phyloP scores from a whole-genome alignment of 129 eudicot genomes.

The Pseudognaphalium luteoalbum region DNA sequence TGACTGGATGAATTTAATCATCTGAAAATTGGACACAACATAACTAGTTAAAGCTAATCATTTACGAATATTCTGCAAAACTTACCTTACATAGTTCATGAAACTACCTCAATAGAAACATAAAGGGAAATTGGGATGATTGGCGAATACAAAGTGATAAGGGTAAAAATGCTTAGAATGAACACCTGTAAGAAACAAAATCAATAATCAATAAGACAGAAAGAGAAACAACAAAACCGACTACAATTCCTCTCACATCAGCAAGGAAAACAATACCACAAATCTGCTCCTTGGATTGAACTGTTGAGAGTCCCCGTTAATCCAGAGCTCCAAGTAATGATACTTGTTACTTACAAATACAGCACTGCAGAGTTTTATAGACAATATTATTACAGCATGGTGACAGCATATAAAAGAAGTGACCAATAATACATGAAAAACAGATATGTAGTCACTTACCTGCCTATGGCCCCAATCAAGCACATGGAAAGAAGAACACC shows the following conservation, averaged over 20 bases:
- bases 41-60: constrained; percentile 6
- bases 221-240: constrained; percentile 12
- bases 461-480: constrained; percentile 96
- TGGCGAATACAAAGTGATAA: constrained; percentile 91
- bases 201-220: constrained; percentile 21
- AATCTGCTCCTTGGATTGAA: constrained; percentile 80
- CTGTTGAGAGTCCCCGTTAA: constrained; percentile 51
- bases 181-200: constrained; percentile 57
- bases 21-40: constrained; percentile 52
- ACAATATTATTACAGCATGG: constrained; percentile 13
- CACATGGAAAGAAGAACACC: constrained; percentile 82
- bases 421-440: constrained; percentile 4
- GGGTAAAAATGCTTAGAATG: constrained; percentile 79
- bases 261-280: constrained; percentile 51
- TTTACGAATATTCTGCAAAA: constrained; percentile 12
- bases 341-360: constrained; percentile 65
- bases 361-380: constrained; percentile 62
- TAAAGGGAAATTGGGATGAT: constrained; percentile 96
- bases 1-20: constrained; percentile 92
- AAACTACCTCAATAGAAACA: constrained; percentile 92
- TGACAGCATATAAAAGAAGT: constrained; percentile 10
- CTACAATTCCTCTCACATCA: background rate
- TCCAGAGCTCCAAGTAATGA: constrained; percentile 66
- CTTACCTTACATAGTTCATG: constrained; percentile 6
- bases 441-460: constrained; percentile 45